Evolutionary conservation across 805 yeast species (phyloP), one percentile per base, ranked within the genome.

Genomic region (Lachancea thermotolerans): DNA sequence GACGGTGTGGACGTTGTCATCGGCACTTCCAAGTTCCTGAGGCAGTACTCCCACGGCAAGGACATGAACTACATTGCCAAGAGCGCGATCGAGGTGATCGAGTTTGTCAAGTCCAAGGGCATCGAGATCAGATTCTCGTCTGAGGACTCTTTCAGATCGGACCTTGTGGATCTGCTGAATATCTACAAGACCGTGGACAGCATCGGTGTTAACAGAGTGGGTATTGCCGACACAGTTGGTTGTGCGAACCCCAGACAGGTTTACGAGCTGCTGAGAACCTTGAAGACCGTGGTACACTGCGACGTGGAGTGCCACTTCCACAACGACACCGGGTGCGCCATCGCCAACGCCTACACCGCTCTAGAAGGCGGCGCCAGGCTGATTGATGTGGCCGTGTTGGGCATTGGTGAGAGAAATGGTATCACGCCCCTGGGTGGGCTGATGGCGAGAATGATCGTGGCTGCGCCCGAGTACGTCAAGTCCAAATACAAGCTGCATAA

Each of bases 191-290:
- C 97, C 25, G 99, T 91, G 54, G 95, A 86, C 74, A 86, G 88
- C 73, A 87, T 91, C 57, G 99, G 99, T 60, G 99, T 91, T 51
- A 89, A 93, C 77, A 82, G 99, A 70, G 96, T 91, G 45, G 99
- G 99, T 72, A 91, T 91, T 71, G 99, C 99, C 56, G 99, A 91
- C 67, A 91, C 99, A 32, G 99, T 91, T 47, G 99, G 99, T 41
- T 85, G 98, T 68, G 99, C 99, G 54, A 91, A 91, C 74, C 99
- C 99, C 59, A 82, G 99, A 72, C 98, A 93, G 71, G 99, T 91
- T 49, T 91, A 91, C 68, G 99, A 91, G 72, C 79, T 91, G 57
- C 93, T 91, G 52, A 82, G 95, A 64, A 93, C 99, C 37, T 79
- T 91, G 67, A 87, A 82, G 70, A 81, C 90, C 11, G 96, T 91